These are phyloP conservation scores for Linnemannia elongata DNA, from an alignment of 192 early-diverging fungal genomes.

Conservation along the genomic window DNA sequence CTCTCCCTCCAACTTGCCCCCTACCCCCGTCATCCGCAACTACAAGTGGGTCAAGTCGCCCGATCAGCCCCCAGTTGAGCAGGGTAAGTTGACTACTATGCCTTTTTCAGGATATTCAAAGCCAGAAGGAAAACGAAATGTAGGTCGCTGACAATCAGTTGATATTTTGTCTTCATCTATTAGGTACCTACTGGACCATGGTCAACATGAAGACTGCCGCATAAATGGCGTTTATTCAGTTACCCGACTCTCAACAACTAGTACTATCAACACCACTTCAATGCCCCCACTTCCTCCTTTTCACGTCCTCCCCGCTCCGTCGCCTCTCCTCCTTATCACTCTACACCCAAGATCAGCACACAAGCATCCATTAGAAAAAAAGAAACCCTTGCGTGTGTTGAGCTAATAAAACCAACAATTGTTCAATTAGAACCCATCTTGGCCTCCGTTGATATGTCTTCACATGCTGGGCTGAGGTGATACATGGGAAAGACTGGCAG, in stretches of 20 bases:
- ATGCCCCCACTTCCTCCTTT: neutral
- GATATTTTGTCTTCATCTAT: neutral
- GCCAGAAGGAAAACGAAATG: neutral
- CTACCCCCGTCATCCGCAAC: constrained; percentile 62
- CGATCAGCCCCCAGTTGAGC: constrained; percentile 52
- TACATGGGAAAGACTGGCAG: too few relatives aligned
- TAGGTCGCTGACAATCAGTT: neutral
- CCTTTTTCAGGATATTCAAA: neutral
- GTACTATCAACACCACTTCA: neutral
- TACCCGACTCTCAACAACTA: neutral
- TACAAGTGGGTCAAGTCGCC: constrained; percentile 62
- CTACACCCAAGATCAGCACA: neutral
- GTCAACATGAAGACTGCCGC: constrained; percentile 41
- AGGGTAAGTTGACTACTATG: constrained; percentile 39
- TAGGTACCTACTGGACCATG: constrained; percentile 58
- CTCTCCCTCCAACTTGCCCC: constrained; percentile 67
- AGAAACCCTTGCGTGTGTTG: neutral
- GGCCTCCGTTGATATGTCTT: neutral
- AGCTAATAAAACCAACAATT: neutral
- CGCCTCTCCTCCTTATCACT: neutral
- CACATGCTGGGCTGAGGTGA: neutral
- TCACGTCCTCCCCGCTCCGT: neutral
- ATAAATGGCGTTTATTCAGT: neutral
- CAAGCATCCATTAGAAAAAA: constrained; percentile 2
- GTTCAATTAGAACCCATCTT: neutral